These are phyloP conservation scores for Globisporangium splendens DNA, from an alignment of 352 stramenopile genomes.

Conservation along the genomic window DNA sequence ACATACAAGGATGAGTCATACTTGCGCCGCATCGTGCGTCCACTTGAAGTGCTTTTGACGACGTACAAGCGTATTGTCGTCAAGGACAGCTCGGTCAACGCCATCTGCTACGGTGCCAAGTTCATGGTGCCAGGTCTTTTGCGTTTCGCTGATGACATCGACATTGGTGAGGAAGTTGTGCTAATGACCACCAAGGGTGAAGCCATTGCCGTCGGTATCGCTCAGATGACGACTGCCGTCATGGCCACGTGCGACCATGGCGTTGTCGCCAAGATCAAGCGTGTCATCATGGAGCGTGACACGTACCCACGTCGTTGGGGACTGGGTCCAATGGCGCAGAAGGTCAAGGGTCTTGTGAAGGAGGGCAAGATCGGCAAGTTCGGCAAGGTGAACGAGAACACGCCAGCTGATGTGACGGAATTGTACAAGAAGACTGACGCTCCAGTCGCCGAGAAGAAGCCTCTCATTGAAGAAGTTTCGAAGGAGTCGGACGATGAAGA, in stretches of 20 bases:
- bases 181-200: conserved; percentile 99
- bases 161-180: conserved; percentile 98
- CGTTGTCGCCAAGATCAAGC: conserved; percentile 99
- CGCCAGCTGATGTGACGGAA: conserved; percentile 69
- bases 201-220: conserved; percentile 98
- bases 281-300: conserved; percentile 99
- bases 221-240: conserved; percentile 99
- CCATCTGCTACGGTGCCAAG: conserved; percentile 99
- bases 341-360: conserved; percentile 98
- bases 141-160: conserved; percentile 99
- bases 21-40: conserved; percentile 96
- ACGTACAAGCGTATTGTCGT: conserved; percentile 99
- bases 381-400: conserved; percentile 86
- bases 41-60: conserved; percentile 97
- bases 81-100: conserved; percentile 99
- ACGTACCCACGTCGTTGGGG: conserved; percentile 99
- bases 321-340: conserved; percentile 97
- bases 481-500: conserved; percentile 31
- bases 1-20: conserved; percentile 99
- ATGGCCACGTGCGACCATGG: conserved; percentile 99
- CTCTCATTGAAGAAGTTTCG: conserved; percentile 61
- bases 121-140: conserved; percentile 99
- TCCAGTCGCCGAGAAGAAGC: conserved; percentile 28
- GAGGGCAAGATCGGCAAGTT: conserved; percentile 90
- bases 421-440: conserved; percentile 61